Percentiles rank a stretch among this genome's conserved stretches.
phyloP scores from a whole-genome alignment of 2,329 filamentous ascomycete species.

The Hymenoscyphus salicellus region DNA sequence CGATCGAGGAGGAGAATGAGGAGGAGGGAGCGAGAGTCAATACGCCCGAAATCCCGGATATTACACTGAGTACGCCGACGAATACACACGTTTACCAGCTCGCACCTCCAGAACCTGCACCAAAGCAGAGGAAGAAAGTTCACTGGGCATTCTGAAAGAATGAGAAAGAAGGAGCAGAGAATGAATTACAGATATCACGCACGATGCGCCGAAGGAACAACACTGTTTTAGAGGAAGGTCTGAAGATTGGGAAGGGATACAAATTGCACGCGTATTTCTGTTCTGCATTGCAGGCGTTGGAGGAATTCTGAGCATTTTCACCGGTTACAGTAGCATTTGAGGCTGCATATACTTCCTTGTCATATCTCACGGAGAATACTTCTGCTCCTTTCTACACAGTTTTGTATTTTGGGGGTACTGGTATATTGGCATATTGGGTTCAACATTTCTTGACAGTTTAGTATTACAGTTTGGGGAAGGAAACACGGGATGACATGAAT shows the following conservation, averaged over 20 bases:
- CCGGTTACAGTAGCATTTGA: not conserved
- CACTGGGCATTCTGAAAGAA: constrained; percentile 31
- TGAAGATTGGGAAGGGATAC: not conserved
- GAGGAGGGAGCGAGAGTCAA: constrained; percentile 18
- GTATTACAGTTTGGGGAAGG: too few relatives aligned
- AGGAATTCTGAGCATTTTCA: constrained; percentile 1
- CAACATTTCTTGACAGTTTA: too few relatives aligned
- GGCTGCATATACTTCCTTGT: not conserved
- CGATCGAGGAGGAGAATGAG: constrained; percentile 34
- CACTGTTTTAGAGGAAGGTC: not conserved
- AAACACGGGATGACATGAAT: too few relatives aligned
- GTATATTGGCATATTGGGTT: not conserved
- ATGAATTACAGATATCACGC: not conserved
- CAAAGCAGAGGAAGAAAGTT: constrained; percentile 34
- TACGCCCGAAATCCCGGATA: constrained; percentile 8
- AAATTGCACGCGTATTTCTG: not conserved
- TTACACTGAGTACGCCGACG: constrained; percentile 21
- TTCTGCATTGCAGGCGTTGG: constrained; percentile 4
- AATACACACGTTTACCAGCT: constrained; percentile 10
- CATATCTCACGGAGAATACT: not conserved
- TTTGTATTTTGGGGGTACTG: not conserved
- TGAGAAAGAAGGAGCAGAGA: not conserved
- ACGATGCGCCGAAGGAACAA: not conserved
- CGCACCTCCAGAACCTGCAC: constrained; percentile 8
- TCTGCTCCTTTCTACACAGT: not conserved